Base-by-base conservation (phyloP, 148 eudicot species). In the Beta vulgaris region DNA sequence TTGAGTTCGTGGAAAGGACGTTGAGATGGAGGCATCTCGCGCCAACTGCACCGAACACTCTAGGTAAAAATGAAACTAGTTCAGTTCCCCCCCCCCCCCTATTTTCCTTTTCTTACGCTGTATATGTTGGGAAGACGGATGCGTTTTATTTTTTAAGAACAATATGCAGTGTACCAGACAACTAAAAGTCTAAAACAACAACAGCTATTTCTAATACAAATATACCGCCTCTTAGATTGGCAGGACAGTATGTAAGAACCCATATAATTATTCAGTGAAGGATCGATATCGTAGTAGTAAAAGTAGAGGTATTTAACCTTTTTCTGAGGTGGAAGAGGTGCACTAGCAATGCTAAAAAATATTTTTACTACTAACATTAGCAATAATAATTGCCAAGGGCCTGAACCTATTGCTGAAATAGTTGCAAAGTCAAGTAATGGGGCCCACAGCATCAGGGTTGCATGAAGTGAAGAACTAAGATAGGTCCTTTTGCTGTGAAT, bases 11-110 rank as follows among this genome's bases (percentile, higher is more conserved):
- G 89, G 98, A 92, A 68, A 85, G 97, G 84, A 95, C 97, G 14
- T 71, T 95, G 85, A 90, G 84, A 79, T 95, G 98, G 97, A 90
- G 98, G 80, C 98, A 95, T 84, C 74, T 95, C 54, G 97, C 97
- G 34, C 98, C 98, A 73, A 88, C 97, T 48, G 86, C 97, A 48
- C 98, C 98, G 25, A 95, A 90, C 79, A 95, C 98, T 71, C 91
- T 95, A 36, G 98, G 98, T 91, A 83, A 58, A 39, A 32, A 16
- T 39, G 26, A 10, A 23, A 48, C 59, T 43, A 7, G n/a, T 26
- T 36, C 18, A 25, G 8, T 44, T 13, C 44, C 8, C 26, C 11
- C 15, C 14, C 32, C 15, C 7, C 18, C 19, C 3, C 13, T 51
- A 3, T 4, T 44, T 40, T 14, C 7, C 28, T 19, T 64, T 44